Evolutionary conservation across 331 rosid species (phyloP), one percentile per base, ranked within the genome.

Genomic region (Rhamnella rubrinervis): DNA sequence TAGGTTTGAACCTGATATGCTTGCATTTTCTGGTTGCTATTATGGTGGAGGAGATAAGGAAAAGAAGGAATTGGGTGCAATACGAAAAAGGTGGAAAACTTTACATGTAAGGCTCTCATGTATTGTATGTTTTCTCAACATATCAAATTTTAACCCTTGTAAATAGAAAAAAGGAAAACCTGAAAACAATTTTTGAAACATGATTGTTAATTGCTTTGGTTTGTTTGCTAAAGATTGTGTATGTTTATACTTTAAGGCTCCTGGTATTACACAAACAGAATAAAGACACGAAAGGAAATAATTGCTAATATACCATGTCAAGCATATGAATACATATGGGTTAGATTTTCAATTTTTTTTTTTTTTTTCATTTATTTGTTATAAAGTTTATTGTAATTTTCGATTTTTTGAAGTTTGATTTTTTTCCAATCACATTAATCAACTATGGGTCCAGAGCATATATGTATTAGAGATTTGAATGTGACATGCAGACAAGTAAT

Each of bases 1-100:
- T 88, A 95, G 99, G 80, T 95, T 84, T 82, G 99, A 95, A 80
- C 93, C 97, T 68, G 99, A 95, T 85, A 95, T 95, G 99, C 97
- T 95, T 80, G 99, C 99, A 70, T 95, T 95, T 83, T 95, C 99
- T 50, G 99, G 97, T 65, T 95, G 99, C 65, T 81, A 91, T 82
- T 95, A 87, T 86, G 99, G 99, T 78, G 99, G 97, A 65, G 97
- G 99, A 63, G 97, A 95, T 76, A 95, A 82, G 81, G 97, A 95
- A 78, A 87, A 80, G 78, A 89, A 86, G 68, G 96, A 84, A 61
- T 77, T 95, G 67, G 91, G 96, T 49, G 83, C 90, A 55, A 87
- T 95, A 80, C 88, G 96, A 75, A 91, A 83, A 88, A 88, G 99
- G 80, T 95, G 99, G 99, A 95, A 91, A 84, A 91, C 97, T 25